Conservation (phyloP, 1,139 yeast genomes). For the Blastobotrys capitulatus region DNA sequence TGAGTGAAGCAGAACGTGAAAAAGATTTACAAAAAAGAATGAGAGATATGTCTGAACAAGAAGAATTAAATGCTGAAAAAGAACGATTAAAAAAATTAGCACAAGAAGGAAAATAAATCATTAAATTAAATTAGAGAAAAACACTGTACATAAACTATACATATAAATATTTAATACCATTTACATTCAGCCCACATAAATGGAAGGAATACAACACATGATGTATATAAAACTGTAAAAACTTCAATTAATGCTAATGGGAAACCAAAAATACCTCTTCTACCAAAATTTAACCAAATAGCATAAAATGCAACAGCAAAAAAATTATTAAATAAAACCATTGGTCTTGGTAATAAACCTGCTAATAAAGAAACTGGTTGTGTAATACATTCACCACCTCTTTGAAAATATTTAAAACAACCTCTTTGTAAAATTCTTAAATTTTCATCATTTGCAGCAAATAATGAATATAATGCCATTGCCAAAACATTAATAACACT, state of each 20-base stretch:
- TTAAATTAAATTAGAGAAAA: not conserved
- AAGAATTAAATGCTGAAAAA: constrained; percentile 22
- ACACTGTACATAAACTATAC: not conserved
- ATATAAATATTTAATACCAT: constrained; percentile 19
- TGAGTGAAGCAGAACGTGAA: constrained; percentile 21
- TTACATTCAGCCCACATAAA: constrained; percentile 25
- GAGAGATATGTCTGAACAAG: constrained; percentile 5
- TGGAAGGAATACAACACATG: constrained; percentile 57
- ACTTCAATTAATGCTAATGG: constrained; percentile 72
- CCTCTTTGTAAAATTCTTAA: constrained; percentile 74
- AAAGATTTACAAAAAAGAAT: constrained; percentile 12
- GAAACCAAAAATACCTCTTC: constrained; percentile 60
- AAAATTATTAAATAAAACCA: constrained; percentile 73
- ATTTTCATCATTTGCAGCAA: constrained; percentile 75
- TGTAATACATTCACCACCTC: constrained; percentile 74
- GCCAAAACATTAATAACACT: constrained; percentile 87
- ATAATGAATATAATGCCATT: constrained; percentile 80
- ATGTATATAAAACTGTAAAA: constrained; percentile 63
- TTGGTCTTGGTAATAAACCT: constrained; percentile 75
- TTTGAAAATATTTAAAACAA: constrained; percentile 77
- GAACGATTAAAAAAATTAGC: constrained; percentile 28
- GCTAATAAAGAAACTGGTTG: constrained; percentile 82
- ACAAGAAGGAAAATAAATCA: constrained; percentile 24
- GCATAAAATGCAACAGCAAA: constrained; percentile 87
- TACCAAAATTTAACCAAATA: constrained; percentile 60